These are phyloP conservation scores for Colletotrichum agaves DNA, from an alignment of 2,329 filamentous ascomycete species.

Conservation along the genomic window DNA sequence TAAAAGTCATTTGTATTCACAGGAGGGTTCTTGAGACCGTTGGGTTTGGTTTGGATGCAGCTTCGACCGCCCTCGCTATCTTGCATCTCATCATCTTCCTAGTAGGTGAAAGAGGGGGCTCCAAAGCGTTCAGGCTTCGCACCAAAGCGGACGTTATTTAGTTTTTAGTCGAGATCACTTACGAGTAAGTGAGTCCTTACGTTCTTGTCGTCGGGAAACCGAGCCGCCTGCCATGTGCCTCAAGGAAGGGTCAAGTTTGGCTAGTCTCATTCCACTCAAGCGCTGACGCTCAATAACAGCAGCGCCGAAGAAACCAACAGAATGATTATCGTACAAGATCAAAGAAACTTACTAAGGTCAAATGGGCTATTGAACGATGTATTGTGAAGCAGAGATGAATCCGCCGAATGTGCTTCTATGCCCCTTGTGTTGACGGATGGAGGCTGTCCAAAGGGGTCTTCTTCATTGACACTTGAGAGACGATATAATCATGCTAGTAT, in stretches of 20 bases:
- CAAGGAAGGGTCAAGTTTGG: conserved; percentile 2
- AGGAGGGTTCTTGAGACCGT: not conserved
- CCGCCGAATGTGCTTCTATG: too few relatives aligned
- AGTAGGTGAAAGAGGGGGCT: conserved; percentile 2
- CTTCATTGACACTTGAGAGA: too few relatives aligned
- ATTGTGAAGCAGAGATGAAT: not conserved
- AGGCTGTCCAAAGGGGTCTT: too few relatives aligned
- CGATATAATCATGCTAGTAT: too few relatives aligned
- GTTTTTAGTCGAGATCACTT: too few relatives aligned
- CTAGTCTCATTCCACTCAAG: not conserved
- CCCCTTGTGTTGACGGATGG: too few relatives aligned
- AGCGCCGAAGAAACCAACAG: not conserved
- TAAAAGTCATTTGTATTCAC: too few relatives aligned
- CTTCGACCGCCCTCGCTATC: not conserved
- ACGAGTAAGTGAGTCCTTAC: not conserved
- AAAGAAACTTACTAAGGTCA: too few relatives aligned
- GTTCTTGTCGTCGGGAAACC: not conserved
- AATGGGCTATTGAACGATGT: not conserved
- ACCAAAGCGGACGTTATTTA: conserved; percentile 5
- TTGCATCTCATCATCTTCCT: conserved; percentile 7
- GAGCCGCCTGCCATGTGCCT: not conserved
- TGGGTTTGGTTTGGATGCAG: conserved; percentile 9
- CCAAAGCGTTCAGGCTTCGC: conserved; percentile 12
- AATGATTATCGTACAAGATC: not conserved
- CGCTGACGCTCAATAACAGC: not conserved